These are phyloP conservation scores for Camellia sinensis DNA, from an alignment of 148 eudicot genomes.

Conservation along the genomic window DNA sequence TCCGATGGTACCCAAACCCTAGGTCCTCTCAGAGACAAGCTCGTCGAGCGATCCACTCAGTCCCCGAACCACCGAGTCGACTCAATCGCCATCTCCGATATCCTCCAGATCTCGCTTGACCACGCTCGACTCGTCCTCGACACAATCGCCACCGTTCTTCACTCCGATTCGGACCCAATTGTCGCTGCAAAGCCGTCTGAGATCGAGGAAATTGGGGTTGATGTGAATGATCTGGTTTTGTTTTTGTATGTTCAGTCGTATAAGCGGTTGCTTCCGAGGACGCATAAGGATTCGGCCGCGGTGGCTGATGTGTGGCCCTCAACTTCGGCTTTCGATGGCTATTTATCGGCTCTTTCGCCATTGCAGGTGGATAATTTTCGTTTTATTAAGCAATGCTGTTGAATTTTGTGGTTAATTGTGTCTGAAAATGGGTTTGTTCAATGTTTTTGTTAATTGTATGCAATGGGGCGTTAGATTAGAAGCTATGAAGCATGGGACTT, in stretches of 20 bases:
- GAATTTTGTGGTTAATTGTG: background rate
- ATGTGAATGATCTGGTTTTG: slow-evolving; percentile 71
- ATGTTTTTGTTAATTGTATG: background rate
- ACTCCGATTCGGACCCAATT: slow-evolving; percentile 54
- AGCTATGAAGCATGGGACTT: background rate
- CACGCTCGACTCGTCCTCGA: slow-evolving; percentile 69
- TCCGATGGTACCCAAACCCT: slow-evolving; percentile 64
- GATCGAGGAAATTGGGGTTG: slow-evolving; percentile 40
- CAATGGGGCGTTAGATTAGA: background rate
- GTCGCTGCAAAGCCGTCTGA: slow-evolving; percentile 48
- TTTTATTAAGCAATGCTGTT: background rate
- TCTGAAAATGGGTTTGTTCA: background rate
- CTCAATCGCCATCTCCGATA: slow-evolving; percentile 43
- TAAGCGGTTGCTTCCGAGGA: slow-evolving; percentile 77
- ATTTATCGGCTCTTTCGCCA: slow-evolving; percentile 87
- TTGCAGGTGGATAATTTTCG: slow-evolving; percentile 51
- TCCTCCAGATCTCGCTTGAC: slow-evolving; percentile 56
- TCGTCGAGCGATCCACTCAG: slow-evolving; percentile 29
- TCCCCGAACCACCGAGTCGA: slow-evolving; percentile 35
- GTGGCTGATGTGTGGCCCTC: slow-evolving; percentile 98
- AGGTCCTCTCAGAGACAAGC: slow-evolving; percentile 49
- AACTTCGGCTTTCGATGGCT: slow-evolving; percentile 89
- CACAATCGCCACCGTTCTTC: slow-evolving; percentile 52
- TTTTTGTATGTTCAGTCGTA: slow-evolving; percentile 84
- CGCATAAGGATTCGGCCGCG: slow-evolving; percentile 83